Evolutionary conservation across 352 stramenopile species (phyloP), one percentile per base, ranked within the genome.

Genomic region (Pythium graminicola): DNA sequence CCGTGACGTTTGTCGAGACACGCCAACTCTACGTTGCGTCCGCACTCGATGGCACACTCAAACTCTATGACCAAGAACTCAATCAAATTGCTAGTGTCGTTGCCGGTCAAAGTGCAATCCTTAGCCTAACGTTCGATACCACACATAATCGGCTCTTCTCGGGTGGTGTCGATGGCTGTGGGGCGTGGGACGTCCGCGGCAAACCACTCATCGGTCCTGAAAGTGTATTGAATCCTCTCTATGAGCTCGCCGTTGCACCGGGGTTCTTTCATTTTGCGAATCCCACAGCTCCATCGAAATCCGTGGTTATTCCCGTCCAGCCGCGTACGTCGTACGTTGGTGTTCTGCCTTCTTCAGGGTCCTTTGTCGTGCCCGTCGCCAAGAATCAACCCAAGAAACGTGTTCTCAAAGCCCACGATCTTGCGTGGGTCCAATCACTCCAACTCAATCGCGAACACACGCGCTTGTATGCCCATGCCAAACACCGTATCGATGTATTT

Each of bases 1-100:
- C 72, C 26, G 73, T 87, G 50, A 60, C 61, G 33, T 87, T 78
- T 49, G 57, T 89, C 43, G 70, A 80, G 31, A 47, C 74, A 13
- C 72, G 74, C 0, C 72, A 85, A 40, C 22, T 87, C 16, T 89
- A 86, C 50, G 70, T 84, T 16, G 76, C 79, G 1, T 73, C 76
- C 2, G 72, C 75, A 17, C 59, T 87, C 7, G 76, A 89, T 39
- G 72, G 74, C 13, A 76, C 79, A 10, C 68, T 87, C 50, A 76
- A 73, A 33, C 43, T 87, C 20, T 86, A 79, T 53, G 79, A 89
- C 36, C 49, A 63, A 2, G 65, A 65, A 8, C 50, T 89, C 24
- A 80, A 73, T 27, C 73, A 89, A 47, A 39, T 87, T n/a, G 62
- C 74, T 22, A 69, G 65, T 8, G 54, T 89, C 26, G 79, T 70